Percentiles rank a stretch among this genome's conserved stretches.
Conservation (phyloP, 306 rosid species). For the Vigna nakashimae region DNA sequence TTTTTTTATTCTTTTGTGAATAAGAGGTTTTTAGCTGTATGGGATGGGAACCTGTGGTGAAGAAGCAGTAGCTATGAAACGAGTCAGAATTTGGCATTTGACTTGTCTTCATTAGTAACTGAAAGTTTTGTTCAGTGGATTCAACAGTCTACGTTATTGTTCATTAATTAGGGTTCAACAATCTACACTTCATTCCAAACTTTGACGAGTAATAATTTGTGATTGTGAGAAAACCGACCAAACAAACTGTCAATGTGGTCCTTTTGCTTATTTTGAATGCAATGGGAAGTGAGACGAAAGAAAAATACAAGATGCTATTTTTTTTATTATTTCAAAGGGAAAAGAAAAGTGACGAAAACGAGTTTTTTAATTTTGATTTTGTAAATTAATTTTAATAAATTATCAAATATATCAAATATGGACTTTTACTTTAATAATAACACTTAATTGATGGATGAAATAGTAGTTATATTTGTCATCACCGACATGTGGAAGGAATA, state of each 20-base stretch:
- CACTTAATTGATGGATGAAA: background rate
- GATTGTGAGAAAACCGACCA: background rate
- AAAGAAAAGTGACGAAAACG: background rate
- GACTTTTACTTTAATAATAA: background rate
- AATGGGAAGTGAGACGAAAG: background rate
- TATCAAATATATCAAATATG: background rate
- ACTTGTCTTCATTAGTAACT: background rate
- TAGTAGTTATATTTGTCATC: too few species aligned
- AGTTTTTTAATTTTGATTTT: background rate
- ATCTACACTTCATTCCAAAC: background rate
- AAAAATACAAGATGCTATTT: background rate
- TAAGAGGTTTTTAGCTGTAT: background rate
- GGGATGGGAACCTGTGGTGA: background rate
- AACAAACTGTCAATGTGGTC: background rate
- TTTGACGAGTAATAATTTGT: background rate
- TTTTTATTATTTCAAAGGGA: background rate
- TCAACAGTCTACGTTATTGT: background rate
- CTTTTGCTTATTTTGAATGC: background rate
- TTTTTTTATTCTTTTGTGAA: background rate
- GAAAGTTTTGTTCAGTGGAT: background rate
- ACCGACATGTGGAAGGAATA: too few species aligned
- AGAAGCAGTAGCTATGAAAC: background rate
- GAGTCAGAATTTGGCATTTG: slow-evolving; percentile 2
- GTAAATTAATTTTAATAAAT: background rate
- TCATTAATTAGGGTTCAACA: background rate